Evolutionary conservation across 2,329 filamentous ascomycete genomes (phyloP), one percentile per base, ranked within the genome.

Genomic region (Sarocladium strictum): DNA sequence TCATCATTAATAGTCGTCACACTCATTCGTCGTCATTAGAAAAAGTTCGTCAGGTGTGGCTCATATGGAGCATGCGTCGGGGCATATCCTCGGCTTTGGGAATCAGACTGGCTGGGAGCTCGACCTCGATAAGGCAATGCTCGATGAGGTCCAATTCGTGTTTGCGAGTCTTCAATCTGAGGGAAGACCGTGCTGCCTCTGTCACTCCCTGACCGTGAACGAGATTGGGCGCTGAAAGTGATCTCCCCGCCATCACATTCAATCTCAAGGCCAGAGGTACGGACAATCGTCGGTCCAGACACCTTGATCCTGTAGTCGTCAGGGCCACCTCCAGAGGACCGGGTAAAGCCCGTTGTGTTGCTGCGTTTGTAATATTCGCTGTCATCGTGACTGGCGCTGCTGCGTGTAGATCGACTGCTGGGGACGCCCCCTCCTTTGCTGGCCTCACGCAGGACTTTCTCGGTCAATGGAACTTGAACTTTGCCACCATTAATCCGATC

Each of bases 291-390:
- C 29, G 72, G 72, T 12, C 79, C 80, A 23, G 75, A 78, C 47
- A 86, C 73, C 59, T 80, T 80, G 65, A 86, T 84, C 15, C 80
- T 85, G 55, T 84, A 72, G 57, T 84, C 80, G 35, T 85, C 80
- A 54, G 80, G 76, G 53, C 76, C 74, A 55, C 74, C 77, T 15
- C 59, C 59, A 2, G 67, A 67, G n/a, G 32, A 40, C 32, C 78
- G 72, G 3, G 82, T 86, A 10, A 83, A 81, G 38, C 80, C 76
- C 12, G 83, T 85, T 0, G 82, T 83, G 26, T 79, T 80, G 54
- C 81, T 85, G 58, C 79, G 78, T 59, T 76, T 77, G 50, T 53
- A 53, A 65, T 78, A 84, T 55, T 85, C 83, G 66, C 82, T 85
- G 55, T 85, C 82, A 60, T 85, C 83, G 41, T 75, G 81, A 63